A percentile compares a stretch with the other conserved stretches of the same genome.
phyloP scores from a whole-genome alignment of 2,329 filamentous ascomycete species.

The Endothia cerciana region DNA sequence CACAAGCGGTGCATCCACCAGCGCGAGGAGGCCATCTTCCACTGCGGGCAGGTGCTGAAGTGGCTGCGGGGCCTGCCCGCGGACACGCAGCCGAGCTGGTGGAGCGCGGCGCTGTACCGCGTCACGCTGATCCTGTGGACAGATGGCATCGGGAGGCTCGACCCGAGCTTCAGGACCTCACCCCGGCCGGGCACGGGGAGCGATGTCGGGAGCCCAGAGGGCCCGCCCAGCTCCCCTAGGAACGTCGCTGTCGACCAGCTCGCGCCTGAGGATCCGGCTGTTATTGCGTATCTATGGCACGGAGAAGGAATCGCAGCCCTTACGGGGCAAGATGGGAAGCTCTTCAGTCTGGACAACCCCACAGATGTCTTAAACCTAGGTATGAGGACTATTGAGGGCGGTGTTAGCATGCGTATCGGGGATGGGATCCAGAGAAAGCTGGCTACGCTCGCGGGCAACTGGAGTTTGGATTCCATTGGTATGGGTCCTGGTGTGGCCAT shows the following conservation, averaged over 20 bases:
- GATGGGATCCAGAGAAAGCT: conserved; percentile 53
- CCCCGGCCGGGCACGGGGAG: conserved; percentile 7
- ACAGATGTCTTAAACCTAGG: conserved; percentile 46
- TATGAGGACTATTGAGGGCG: conserved; percentile 44
- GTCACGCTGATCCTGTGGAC: conserved; percentile 66
- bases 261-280: conserved; percentile 42
- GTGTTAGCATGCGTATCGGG: conserved; percentile 46
- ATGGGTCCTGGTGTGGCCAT: not conserved
- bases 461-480: conserved; percentile 39
- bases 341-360: conserved; percentile 43
- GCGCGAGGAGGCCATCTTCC: conserved; percentile 66
- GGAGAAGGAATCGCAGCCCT: conserved; percentile 43
- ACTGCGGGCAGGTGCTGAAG: conserved; percentile 69
- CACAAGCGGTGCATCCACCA: conserved; percentile 67
- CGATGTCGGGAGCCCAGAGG: not conserved
- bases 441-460: conserved; percentile 42
- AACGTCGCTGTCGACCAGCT: conserved; percentile 43
- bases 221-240: conserved; percentile 6
- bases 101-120: conserved; percentile 72
- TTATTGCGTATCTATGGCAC: conserved; percentile 46
- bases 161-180: conserved; percentile 43
- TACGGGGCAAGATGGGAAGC: conserved; percentile 39
- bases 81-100: conserved; percentile 69
- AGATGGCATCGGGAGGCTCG: conserved; percentile 58
- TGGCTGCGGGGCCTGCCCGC: conserved; percentile 63